These are phyloP conservation scores for Curvularia eragrostidis DNA, from an alignment of 2,329 filamentous ascomycete genomes.

Conservation along the genomic window DNA sequence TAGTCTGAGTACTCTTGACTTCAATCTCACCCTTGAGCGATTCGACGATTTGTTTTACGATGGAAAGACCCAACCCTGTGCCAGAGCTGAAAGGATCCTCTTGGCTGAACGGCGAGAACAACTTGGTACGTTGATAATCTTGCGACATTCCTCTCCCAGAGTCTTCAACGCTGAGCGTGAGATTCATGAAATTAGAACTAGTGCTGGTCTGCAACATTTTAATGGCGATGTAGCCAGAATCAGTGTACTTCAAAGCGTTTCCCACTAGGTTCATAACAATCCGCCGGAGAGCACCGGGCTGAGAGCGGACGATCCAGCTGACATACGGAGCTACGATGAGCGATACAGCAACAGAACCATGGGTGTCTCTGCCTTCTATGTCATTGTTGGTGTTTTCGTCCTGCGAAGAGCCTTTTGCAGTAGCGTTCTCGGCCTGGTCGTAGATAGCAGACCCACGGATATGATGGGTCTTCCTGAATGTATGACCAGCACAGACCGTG, in stretches of 20 bases:
- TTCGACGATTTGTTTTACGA: conserved; percentile 47
- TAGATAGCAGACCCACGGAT: conserved; percentile 32
- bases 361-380: conserved; percentile 26
- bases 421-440: conserved; percentile 28
- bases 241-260: conserved; percentile 47
- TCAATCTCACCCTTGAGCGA: conserved; percentile 42
- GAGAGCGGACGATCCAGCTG: conserved; percentile 39
- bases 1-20: conserved; percentile 36
- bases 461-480: conserved; percentile 45
- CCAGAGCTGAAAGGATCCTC: conserved; percentile 45
- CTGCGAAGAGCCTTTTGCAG: conserved; percentile 22
- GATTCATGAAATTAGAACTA: conserved; percentile 24
- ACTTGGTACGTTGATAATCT: conserved; percentile 41
- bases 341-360: conserved; percentile 36
- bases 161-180: conserved; percentile 47
- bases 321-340: conserved; percentile 40
- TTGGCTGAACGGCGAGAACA: conserved; percentile 47
- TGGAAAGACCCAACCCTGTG: conserved; percentile 45
- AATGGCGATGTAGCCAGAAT: conserved; percentile 41
- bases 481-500: conserved; percentile 60
- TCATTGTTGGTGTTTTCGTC: conserved; percentile 6
- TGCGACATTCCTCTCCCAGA: conserved; percentile 47
- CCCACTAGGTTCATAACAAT: conserved; percentile 48
- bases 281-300: conserved; percentile 41
- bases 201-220: conserved; percentile 28